Conservation (phyloP, 2,329 filamentous ascomycete species). For the Venturia aucupariae region DNA sequence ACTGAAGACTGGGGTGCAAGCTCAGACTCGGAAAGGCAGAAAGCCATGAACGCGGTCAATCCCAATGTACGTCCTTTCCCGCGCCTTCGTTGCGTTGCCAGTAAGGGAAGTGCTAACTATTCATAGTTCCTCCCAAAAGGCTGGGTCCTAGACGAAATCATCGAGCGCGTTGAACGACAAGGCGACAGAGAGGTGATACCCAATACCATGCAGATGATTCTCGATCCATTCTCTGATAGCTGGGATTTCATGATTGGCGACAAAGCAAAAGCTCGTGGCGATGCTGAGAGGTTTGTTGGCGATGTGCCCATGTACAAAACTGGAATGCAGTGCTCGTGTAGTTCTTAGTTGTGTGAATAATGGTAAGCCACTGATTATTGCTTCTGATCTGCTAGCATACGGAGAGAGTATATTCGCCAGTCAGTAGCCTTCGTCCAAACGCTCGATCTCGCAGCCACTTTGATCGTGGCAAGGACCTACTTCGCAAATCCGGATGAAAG, state of each 20-base stretch:
- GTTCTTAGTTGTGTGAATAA: conserved; percentile 49
- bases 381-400: neutral
- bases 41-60: conserved; percentile 76
- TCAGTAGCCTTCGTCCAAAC: neutral
- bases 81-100: neutral
- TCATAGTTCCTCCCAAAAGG: conserved; percentile 68
- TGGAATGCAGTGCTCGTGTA: conserved; percentile 91
- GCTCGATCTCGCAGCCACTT: neutral
- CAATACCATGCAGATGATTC: conserved; percentile 70
- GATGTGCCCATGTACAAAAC: conserved; percentile 72
- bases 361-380: neutral
- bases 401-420: neutral
- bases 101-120: neutral
- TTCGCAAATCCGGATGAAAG: neutral
- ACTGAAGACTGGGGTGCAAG: conserved; percentile 65
- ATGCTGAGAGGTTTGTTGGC: conserved; percentile 69
- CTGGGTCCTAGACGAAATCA: conserved; percentile 91
- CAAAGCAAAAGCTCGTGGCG: conserved; percentile 11
- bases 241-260: conserved; percentile 63
- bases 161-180: conserved; percentile 76
- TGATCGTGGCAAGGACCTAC: neutral
- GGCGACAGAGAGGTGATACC: conserved; percentile 71
- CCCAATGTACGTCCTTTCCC: conserved; percentile 50
- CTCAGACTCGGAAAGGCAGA: conserved; percentile 51
- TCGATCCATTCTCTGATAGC: conserved; percentile 73